These are phyloP conservation scores for Cyberlindnera misumaiensis DNA, from an alignment of 805 yeast genomes.

Conservation along the genomic window DNA sequence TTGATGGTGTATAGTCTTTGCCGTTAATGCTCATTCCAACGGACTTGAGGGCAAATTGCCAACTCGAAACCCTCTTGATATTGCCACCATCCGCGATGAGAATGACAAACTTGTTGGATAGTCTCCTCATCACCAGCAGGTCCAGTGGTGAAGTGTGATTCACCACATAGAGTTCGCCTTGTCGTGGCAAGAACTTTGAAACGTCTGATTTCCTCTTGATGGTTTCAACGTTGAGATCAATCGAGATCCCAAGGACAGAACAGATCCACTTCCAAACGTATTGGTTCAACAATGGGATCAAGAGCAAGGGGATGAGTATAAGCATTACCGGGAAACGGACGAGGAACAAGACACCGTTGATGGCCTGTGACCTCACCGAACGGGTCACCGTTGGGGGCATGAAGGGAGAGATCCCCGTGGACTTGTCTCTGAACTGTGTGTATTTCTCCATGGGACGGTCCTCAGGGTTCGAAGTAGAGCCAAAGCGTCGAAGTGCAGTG, in stretches of 20 bases:
- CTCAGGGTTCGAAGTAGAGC: no score
- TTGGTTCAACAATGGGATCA: background rate
- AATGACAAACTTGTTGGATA: background rate
- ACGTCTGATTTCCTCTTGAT: slow-evolving; percentile 12
- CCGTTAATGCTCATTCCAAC: background rate
- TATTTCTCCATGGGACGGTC: slow-evolving; percentile 64
- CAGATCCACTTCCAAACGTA: background rate
- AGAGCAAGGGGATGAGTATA: background rate
- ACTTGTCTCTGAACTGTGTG: slow-evolving; percentile 79
- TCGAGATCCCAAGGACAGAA: background rate
- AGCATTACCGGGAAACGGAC: background rate
- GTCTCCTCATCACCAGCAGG: slow-evolving; percentile 26
- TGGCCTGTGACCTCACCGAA: no score
- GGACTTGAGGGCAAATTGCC: background rate
- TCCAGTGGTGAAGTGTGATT: slow-evolving; percentile 45
- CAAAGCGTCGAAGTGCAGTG: no score
- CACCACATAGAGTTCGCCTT: slow-evolving; percentile 36
- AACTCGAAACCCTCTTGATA: background rate
- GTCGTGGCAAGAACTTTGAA: slow-evolving; percentile 27
- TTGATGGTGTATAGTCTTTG: background rate
- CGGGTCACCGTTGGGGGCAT: slow-evolving; percentile 38
- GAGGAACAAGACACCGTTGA: no score
- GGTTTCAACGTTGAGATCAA: slow-evolving; percentile 17
- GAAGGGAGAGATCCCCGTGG: slow-evolving; percentile 91
- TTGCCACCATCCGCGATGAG: background rate